A percentile compares a stretch with the other conserved stretches of the same genome.
These are phyloP conservation scores for Myriosclerotinia duriaeana DNA, from an alignment of 2,329 filamentous ascomycete species.

Conservation along the genomic window DNA sequence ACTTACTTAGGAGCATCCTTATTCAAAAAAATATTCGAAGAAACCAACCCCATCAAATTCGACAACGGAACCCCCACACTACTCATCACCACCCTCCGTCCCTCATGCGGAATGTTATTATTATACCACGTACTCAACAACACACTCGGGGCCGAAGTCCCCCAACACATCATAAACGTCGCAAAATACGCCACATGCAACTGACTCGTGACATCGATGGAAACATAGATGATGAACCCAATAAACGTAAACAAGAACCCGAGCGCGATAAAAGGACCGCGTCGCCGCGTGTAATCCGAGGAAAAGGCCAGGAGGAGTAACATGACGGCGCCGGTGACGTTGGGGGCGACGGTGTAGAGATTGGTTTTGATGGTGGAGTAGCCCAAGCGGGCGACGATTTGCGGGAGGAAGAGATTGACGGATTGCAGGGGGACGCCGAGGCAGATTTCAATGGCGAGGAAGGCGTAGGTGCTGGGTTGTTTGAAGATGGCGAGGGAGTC, in stretches of 20 bases:
- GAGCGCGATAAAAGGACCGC: conserved; percentile 67
- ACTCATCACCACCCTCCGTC: conserved; percentile 59
- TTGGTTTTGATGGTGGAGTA: conserved; percentile 62
- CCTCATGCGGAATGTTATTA: conserved; percentile 66
- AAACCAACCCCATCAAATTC: conserved; percentile 68
- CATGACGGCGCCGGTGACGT: conserved; percentile 70
- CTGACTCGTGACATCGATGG: conserved; percentile 56
- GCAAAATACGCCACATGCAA: conserved; percentile 62
- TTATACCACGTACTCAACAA: conserved; percentile 49
- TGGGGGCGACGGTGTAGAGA: conserved; percentile 78
- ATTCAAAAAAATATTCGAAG: conserved; percentile 65
- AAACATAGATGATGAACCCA: conserved; percentile 76
- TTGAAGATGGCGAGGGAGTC: conserved; percentile 55
- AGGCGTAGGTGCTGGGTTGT: conserved; percentile 45
- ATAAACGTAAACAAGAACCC: conserved; percentile 73
- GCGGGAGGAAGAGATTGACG: conserved; percentile 55
- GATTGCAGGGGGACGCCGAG: conserved; percentile 59
- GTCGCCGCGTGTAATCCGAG: conserved; percentile 54
- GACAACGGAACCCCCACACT: conserved; percentile 61
- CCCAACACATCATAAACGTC: conserved; percentile 66
- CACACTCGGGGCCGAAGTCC: conserved; percentile 37
- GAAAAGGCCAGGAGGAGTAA: conserved; percentile 70
- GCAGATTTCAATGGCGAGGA: conserved; percentile 56
- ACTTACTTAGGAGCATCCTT: conserved; percentile 58
- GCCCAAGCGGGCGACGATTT: conserved; percentile 53